Base-by-base conservation (phyloP, 2,329 filamentous ascomycete species). In the Sporothrix inflata region DNA sequence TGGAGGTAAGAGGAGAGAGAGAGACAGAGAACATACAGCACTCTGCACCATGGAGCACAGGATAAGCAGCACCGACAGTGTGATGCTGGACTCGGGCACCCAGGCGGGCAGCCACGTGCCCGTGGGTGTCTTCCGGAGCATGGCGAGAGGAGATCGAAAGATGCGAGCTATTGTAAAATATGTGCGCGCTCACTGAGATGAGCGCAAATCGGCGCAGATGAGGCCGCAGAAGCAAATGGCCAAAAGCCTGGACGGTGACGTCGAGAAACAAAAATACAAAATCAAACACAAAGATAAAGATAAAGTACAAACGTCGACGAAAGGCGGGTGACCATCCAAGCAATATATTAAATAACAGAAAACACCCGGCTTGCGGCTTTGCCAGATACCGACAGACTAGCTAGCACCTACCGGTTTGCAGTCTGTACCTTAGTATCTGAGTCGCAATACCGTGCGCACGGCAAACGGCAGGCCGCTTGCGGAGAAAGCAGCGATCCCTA, bases 51-150 rank as follows among this genome's bases (percentile, higher is more conserved):
- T 80, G 24, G 83, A 83, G 75, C 82, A 85, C 21, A 84, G 63
- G 30, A 85, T 75, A 6, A 85, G 79, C 34, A 85, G 76, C 16
- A 82, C 75, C 0, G 83, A 81, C 8, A 86, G 75, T 0, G 75
- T 78, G 14, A 77, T 14, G 0, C 82, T 84, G 3, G 81, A 83
- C 75, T 84, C 78, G 24, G 84, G 83, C 5, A 84, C 82, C 82
- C 81, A 84, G 2, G 84, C 82, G 55, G 84, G 83, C 72, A 85
- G 75, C 84, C 83, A 85, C 3, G 83, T 85, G 12, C 83, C 83
- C 8, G 83, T 84, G 6, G 73, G 72, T 7, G 81, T 78, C 71
- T 77, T 80, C 63, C 74, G 74, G 71, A 82, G 71, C 80, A 83
- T 83, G 45, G 74, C 75, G 53, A 21, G 30, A n/a, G 38, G n/a